phyloP scores from a whole-genome alignment of 2,329 filamentous ascomycete species.

The Emergomyces pasteurianus region DNA sequence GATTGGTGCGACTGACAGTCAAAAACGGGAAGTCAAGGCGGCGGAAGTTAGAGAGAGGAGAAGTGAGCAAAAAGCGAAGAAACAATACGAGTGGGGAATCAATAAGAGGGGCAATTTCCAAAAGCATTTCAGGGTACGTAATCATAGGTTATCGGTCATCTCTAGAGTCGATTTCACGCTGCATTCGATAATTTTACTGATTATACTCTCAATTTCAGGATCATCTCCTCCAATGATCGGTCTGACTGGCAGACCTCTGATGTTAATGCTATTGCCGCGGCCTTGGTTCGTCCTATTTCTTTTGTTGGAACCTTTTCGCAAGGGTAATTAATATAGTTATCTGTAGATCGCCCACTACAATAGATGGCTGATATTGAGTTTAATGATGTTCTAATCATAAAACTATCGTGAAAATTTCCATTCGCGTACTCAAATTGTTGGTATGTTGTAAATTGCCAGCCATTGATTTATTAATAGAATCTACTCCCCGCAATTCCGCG shows the following conservation, averaged over 20 bases:
- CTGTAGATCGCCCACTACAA: background rate
- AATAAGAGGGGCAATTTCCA: slow-evolving; percentile 68
- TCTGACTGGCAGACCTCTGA: background rate
- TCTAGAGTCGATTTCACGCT: background rate
- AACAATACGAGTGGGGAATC: slow-evolving; percentile 55
- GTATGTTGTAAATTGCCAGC: too few relatives aligned
- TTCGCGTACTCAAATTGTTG: background rate
- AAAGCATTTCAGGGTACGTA: slow-evolving; percentile 55
- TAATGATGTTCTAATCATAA: too few relatives aligned
- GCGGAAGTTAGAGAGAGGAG: slow-evolving; percentile 59
- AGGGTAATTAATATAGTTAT: background rate
- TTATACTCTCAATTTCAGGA: slow-evolving; percentile 26
- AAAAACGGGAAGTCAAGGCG: slow-evolving; percentile 55
- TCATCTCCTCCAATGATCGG: slow-evolving; percentile 40
- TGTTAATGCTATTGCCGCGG: background rate
- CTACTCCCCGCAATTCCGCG: too few relatives aligned
- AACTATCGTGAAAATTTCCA: background rate
- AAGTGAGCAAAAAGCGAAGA: slow-evolving; percentile 49
- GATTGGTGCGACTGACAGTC: slow-evolving; percentile 61
- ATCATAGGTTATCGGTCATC: background rate
- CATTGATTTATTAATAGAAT: too few relatives aligned
- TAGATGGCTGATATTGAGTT: background rate
- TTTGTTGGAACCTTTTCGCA: background rate
- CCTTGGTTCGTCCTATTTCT: background rate
- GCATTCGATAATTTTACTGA: slow-evolving; percentile 11